Evolutionary conservation across 1,284 basidiomycete species (phyloP).

Genomic region (Porodaedalea pini): DNA sequence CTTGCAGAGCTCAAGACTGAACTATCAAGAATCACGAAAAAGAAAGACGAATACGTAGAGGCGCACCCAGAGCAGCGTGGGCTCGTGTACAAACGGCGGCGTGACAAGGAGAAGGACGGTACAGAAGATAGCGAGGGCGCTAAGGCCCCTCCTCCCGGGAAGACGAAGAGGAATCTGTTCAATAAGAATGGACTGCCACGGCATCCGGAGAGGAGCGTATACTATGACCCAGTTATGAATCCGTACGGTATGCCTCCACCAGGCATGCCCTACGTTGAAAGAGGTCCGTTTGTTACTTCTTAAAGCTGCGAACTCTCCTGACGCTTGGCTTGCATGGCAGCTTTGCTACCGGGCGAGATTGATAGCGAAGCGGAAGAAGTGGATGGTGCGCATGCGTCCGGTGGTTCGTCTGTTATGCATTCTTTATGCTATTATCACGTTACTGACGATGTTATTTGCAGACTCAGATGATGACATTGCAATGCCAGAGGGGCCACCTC

Average conservation of each 20-base stretch:
- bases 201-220: slow-evolving; percentile 86
- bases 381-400: slow-evolving; percentile 32
- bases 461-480: slow-evolving; percentile 72
- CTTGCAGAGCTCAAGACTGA: slow-evolving; percentile 72
- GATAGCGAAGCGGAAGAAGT: slow-evolving; percentile 57
- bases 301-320: not conserved
- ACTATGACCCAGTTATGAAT: slow-evolving; percentile 92
- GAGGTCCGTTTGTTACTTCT: slow-evolving; percentile 54
- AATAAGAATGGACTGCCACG: slow-evolving; percentile 78
- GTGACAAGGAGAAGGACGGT: slow-evolving; percentile 43
- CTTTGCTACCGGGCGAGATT: slow-evolving; percentile 57
- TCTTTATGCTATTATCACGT: not conserved
- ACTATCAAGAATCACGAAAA: slow-evolving; percentile 71
- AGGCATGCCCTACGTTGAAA: slow-evolving; percentile 90
- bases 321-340: slow-evolving; percentile 33
- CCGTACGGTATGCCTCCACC: slow-evolving; percentile 94
- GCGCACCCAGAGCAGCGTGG: slow-evolving; percentile 87
- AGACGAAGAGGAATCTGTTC: slow-evolving; percentile 63
- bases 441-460: slow-evolving; percentile 25
- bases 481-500: slow-evolving; percentile 82
- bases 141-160: slow-evolving; percentile 26
- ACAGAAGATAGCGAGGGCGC: slow-evolving; percentile 26
- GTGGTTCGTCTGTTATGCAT: not conserved
- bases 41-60: slow-evolving; percentile 86
- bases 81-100: slow-evolving; percentile 62